A percentile compares a stretch with the other conserved stretches of the same genome.
Conservation (phyloP, 495 filamentous ascomycete genomes). For the Lichina pygmaea region DNA sequence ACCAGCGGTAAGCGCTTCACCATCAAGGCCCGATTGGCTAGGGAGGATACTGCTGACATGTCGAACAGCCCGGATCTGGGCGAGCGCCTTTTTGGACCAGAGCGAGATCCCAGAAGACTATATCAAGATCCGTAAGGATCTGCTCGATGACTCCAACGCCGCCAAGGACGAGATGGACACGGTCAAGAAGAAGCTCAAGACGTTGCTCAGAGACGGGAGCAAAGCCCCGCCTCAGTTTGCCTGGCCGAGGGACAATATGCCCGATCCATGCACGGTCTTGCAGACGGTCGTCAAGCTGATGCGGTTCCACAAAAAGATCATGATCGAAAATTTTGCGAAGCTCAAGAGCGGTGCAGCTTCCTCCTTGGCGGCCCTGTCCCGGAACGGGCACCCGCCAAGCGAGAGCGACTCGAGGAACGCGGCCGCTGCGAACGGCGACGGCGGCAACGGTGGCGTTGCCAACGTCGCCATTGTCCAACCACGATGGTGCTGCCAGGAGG, state of each 20-base stretch:
- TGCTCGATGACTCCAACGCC: conserved; percentile 94
- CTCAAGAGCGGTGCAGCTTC: conserved; percentile 32
- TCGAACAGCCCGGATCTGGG: conserved; percentile 67
- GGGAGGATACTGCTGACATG: conserved; percentile 5
- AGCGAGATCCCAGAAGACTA: conserved; percentile 63
- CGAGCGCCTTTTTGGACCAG: conserved; percentile 62
- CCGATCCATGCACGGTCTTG: conserved; percentile 77
- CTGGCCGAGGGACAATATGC: conserved; percentile 80
- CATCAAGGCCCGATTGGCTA: neutral
- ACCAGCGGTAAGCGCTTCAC: conserved; percentile 37
- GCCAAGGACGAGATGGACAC: conserved; percentile 99
- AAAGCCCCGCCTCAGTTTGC: conserved; percentile 80
- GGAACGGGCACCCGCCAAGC: conserved; percentile 9
- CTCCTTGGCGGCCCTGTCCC: conserved; percentile 26
- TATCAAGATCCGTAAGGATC: conserved; percentile 73
- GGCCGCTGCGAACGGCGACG: no score
- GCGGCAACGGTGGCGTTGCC: conserved; percentile 26
- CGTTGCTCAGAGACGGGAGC: conserved; percentile 63
- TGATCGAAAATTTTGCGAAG: conserved; percentile 73
- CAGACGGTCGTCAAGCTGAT: conserved; percentile 81
- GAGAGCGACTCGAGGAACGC: conserved; percentile 15
- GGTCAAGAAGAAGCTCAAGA: conserved; percentile 96
- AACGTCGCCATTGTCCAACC: conserved; percentile 45
- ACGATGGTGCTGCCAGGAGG: conserved; percentile 90
- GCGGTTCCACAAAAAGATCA: conserved; percentile 85